phyloP scores from a whole-genome alignment of 2,329 filamentous ascomycete genomes.

The Magnaporthiopsis rhizophila region DNA sequence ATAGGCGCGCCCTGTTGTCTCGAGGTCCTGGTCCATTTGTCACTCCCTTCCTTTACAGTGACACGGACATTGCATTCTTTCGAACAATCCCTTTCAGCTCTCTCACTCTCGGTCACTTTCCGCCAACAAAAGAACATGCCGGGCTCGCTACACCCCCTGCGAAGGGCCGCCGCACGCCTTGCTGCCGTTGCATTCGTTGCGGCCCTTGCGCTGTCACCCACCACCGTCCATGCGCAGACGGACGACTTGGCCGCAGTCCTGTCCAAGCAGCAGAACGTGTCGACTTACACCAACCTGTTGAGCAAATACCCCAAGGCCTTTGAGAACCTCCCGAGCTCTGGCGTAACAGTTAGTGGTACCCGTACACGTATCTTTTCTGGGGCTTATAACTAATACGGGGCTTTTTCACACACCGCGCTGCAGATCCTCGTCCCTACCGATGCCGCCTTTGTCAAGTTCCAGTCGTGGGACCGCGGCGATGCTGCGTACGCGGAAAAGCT shows the following conservation, averaged over 20 bases:
- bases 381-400: background rate
- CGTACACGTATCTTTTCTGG: background rate
- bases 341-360: constrained; percentile 31
- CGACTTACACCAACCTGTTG: constrained; percentile 33
- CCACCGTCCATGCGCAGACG: background rate
- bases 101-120: too few species aligned
- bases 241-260: constrained; percentile 32
- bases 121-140: too few species aligned
- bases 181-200: background rate
- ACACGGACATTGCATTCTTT: too few species aligned
- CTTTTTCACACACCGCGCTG: too few species aligned
- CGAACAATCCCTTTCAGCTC: too few species aligned
- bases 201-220: background rate
- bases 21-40: too few species aligned
- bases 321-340: constrained; percentile 33
- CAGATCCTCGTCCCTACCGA: constrained; percentile 50
- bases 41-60: too few species aligned
- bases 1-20: too few species aligned
- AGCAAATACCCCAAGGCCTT: constrained; percentile 39
- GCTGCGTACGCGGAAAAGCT: constrained; percentile 37
- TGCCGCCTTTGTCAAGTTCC: constrained; percentile 46
- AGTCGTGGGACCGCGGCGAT: constrained; percentile 37
- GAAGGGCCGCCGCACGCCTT: background rate
- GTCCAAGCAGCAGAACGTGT: constrained; percentile 30
- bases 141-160: too few species aligned